These are phyloP conservation scores for Xenoacremonium recifei DNA, from an alignment of 2,329 filamentous ascomycete species.

Conservation along the genomic window DNA sequence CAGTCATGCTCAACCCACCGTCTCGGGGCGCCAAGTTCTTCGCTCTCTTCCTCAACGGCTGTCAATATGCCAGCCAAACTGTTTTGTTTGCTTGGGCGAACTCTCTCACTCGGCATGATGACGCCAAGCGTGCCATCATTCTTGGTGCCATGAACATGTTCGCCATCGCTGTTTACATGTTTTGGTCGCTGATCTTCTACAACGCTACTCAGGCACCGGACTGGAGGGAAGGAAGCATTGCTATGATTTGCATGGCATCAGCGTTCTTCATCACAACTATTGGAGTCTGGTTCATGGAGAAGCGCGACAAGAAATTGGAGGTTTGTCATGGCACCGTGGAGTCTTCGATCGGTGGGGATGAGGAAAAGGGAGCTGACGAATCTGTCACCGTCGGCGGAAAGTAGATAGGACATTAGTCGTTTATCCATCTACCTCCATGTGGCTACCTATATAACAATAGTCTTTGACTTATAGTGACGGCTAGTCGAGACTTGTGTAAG, in stretches of 20 bases:
- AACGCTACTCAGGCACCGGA: conserved; percentile 6
- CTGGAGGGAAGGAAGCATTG: conserved; percentile 11
- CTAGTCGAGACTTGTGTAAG: too few species aligned
- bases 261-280: neutral
- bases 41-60: conserved; percentile 11
- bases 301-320: neutral
- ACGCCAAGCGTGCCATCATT: conserved; percentile 13
- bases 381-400: neutral
- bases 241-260: conserved; percentile 5
- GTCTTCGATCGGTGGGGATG: neutral
- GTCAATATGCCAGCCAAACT: conserved; percentile 7
- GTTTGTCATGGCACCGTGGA: neutral
- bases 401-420: neutral
- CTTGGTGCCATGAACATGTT: conserved; percentile 11
- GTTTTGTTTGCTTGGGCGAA: conserved; percentile 15
- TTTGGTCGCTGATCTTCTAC: conserved; percentile 10
- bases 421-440: too few species aligned
- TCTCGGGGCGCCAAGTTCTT: conserved; percentile 6
- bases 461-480: too few species aligned
- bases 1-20: conserved; percentile 12
- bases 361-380: neutral
- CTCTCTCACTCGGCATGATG: conserved; percentile 7
- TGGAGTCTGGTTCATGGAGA: neutral
- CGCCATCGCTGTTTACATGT: conserved; percentile 10
- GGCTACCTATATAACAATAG: too few species aligned